Percentiles rank a stretch among this genome's conserved stretches.
phyloP scores from a whole-genome alignment of 768 basidiomycete species.

The Leccinellum rugosiceps region DNA sequence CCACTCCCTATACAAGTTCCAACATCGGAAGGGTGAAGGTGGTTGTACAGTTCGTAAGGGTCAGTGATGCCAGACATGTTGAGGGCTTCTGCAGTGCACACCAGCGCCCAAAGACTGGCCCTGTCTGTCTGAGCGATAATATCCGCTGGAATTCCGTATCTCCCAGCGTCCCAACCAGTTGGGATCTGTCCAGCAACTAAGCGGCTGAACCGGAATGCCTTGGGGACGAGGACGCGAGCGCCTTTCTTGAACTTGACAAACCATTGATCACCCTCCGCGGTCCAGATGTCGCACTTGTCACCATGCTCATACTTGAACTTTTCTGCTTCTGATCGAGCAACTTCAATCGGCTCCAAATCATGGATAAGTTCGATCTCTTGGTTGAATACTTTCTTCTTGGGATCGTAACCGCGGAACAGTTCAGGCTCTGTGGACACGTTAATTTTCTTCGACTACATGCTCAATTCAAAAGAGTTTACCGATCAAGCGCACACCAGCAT shows the following conservation, averaged over 20 bases:
- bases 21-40: slow-evolving; percentile 95
- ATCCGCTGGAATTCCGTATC: slow-evolving; percentile 96
- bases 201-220: slow-evolving; percentile 92
- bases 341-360: slow-evolving; percentile 95
- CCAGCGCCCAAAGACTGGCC: slow-evolving; percentile 90
- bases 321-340: slow-evolving; percentile 83
- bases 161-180: slow-evolving; percentile 94
- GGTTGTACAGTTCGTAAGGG: slow-evolving; percentile 95
- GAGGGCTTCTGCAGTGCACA: slow-evolving; percentile 91
- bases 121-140: slow-evolving; percentile 94
- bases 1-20: slow-evolving; percentile 93
- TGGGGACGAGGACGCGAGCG: slow-evolving; percentile 87
- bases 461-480: slow-evolving; percentile 48
- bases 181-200: slow-evolving; percentile 95
- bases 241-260: slow-evolving; percentile 99
- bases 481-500: slow-evolving; percentile 91
- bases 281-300: slow-evolving; percentile 95
- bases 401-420: slow-evolving; percentile 96
- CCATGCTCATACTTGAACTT: slow-evolving; percentile 97
- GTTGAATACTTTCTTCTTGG: slow-evolving; percentile 95
- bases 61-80: slow-evolving; percentile 97
- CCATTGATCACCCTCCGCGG: slow-evolving; percentile 89
- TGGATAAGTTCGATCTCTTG: slow-evolving; percentile 97
- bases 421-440: slow-evolving; percentile 72
- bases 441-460: slow-evolving; percentile 8